These are phyloP conservation scores for Forsythia suspensa DNA, from an alignment of 257 asterid species.

Conservation along the genomic window DNA sequence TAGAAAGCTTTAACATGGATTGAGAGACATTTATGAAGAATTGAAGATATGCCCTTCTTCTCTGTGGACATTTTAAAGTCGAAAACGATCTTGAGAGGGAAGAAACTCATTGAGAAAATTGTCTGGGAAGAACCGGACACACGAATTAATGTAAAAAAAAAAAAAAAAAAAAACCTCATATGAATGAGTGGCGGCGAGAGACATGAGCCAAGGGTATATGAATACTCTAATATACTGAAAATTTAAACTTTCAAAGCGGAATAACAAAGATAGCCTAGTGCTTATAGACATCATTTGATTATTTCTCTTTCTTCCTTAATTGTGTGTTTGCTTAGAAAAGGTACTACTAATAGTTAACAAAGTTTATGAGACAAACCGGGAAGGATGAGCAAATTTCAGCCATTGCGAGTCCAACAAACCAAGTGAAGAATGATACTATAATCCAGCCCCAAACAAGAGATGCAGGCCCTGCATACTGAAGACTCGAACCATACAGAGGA, in stretches of 20 bases:
- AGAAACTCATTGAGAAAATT: neutral
- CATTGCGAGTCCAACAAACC: slow-evolving; percentile 41
- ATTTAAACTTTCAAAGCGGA: too few relatives aligned
- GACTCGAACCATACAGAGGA: slow-evolving; percentile 44
- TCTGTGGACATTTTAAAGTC: too few relatives aligned
- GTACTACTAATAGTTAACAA: neutral
- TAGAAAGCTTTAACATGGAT: too few relatives aligned
- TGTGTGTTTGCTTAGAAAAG: neutral
- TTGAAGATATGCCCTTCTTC: neutral
- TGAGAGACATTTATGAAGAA: neutral
- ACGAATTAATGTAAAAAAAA: too few relatives aligned
- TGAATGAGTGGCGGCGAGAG: neutral
- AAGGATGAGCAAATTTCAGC: slow-evolving; percentile 56
- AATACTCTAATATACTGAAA: neutral
- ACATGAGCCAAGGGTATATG: neutral
- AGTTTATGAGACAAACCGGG: slow-evolving; percentile 30
- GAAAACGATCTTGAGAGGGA: neutral
- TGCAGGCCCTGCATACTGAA: slow-evolving; percentile 44
- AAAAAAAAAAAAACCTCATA: too few relatives aligned
- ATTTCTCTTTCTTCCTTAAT: neutral
- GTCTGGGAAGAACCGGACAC: too few relatives aligned
- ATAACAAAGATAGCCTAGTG: neutral
- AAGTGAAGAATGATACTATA: slow-evolving; percentile 36
- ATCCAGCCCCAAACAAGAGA: slow-evolving; percentile 53
- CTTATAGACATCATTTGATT: neutral